Evolutionary conservation across 148 eudicot species (phyloP).

Genomic region (Nepenthes gracilis): DNA sequence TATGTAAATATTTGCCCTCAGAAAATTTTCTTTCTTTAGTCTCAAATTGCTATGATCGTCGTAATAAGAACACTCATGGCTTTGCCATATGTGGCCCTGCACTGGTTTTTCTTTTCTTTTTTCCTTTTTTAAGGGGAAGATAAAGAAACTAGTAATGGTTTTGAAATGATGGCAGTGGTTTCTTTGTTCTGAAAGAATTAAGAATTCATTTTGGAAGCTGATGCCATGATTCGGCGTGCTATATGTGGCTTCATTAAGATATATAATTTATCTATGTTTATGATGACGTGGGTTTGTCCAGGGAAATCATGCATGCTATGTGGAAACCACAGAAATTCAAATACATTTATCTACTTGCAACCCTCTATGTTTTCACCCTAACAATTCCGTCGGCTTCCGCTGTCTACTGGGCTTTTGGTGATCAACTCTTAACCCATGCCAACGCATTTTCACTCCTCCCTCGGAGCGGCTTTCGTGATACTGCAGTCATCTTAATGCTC

Average conservation of each 20-base stretch:
- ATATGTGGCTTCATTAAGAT: not conserved
- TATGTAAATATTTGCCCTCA: too few relatives aligned
- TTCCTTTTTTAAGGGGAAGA: not conserved
- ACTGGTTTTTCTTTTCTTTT: not conserved
- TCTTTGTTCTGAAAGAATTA: too few relatives aligned
- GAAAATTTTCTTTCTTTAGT: too few relatives aligned
- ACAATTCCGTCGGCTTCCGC: conserved; percentile 20
- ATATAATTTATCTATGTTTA: not conserved
- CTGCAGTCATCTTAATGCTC: conserved; percentile 21
- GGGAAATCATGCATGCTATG: conserved; percentile 25
- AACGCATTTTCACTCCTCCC: conserved; percentile 21
- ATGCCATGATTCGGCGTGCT: too few relatives aligned
- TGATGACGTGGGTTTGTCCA: conserved; percentile 4
- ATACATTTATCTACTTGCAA: conserved; percentile 16
- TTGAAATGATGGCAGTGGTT: not conserved
- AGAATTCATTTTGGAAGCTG: too few relatives aligned
- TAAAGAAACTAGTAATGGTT: not conserved
- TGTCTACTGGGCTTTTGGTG: conserved; percentile 19
- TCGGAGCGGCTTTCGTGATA: conserved; percentile 11
- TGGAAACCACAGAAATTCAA: conserved; percentile 23
- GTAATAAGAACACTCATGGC: too few relatives aligned
- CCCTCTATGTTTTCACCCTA: conserved; percentile 17
- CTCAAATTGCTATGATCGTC: too few relatives aligned
- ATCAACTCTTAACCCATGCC: conserved; percentile 16
- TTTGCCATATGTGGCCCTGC: too few relatives aligned